These are phyloP conservation scores for Rhodotorula sp. DNA, from an alignment of 1,284 basidiomycete genomes.

Conservation along the genomic window DNA sequence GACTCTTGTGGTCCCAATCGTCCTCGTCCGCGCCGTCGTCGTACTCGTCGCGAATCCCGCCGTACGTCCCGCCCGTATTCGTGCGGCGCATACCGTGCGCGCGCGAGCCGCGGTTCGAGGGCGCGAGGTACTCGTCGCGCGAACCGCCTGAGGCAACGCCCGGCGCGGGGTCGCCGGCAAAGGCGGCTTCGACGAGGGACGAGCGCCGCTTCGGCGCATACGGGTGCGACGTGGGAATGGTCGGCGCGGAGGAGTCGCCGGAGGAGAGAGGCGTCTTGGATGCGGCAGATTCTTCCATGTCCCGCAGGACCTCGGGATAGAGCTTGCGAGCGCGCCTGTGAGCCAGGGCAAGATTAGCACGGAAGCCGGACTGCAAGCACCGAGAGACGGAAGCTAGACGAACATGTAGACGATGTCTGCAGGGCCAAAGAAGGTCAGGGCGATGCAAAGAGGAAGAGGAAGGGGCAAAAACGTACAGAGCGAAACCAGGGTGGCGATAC, in stretches of 20 bases:
- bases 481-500: conserved; percentile 27
- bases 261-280: neutral
- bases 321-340: conserved; percentile 28
- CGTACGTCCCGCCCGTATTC: conserved; percentile 2
- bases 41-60: neutral
- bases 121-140: neutral
- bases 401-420: conserved; percentile 22
- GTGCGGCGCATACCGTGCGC: conserved; percentile 16
- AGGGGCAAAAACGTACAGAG: neutral
- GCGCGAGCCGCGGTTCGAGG: conserved; percentile 1
- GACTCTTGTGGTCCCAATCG: conserved; percentile 2
- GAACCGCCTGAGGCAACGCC: neutral
- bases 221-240: neutral
- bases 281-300: conserved; percentile 15
- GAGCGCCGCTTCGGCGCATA: neutral
- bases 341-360: neutral
- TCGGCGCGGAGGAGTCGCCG: neutral
- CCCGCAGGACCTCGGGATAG: conserved; percentile 30
- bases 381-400: neutral
- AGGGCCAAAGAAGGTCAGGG: too few species aligned
- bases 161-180: neutral
- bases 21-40: neutral
- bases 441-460: too few species aligned
- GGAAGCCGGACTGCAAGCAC: too few species aligned
- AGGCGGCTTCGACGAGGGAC: conserved; percentile 9